Conservation (phyloP, 2,329 filamentous ascomycete species). For the Sclerotinia subarctica region DNA sequence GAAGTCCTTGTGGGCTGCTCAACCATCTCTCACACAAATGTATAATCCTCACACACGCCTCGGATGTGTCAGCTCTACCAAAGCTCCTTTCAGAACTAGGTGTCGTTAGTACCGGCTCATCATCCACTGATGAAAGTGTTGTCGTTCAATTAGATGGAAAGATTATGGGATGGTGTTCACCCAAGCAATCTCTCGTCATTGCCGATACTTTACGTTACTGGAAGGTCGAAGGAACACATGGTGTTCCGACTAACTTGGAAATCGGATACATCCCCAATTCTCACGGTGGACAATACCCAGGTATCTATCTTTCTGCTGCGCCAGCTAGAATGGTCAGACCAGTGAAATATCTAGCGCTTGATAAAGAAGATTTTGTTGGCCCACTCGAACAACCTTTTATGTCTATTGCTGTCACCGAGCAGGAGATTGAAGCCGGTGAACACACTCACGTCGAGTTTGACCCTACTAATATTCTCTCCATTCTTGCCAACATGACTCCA, state of each 20-base stretch:
- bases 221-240: constrained; percentile 86
- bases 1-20: constrained; percentile 86
- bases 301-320: constrained; percentile 88
- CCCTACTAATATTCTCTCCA: constrained; percentile 95
- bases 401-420: constrained; percentile 89
- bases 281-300: constrained; percentile 90
- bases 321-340: constrained; percentile 85
- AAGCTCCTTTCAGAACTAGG: constrained; percentile 75
- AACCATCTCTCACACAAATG: constrained; percentile 97
- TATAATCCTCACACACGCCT: constrained; percentile 72
- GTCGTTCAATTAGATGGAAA: constrained; percentile 87
- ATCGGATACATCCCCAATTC: constrained; percentile 89
- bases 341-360: constrained; percentile 85
- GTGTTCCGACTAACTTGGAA: constrained; percentile 79
- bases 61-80: constrained; percentile 74
- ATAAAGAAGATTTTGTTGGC: constrained; percentile 83
- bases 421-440: constrained; percentile 81
- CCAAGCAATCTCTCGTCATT: constrained; percentile 75
- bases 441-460: constrained; percentile 93
- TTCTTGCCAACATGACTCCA: constrained; percentile 96
- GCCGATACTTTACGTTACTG: constrained; percentile 86
- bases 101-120: constrained; percentile 70
- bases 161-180: constrained; percentile 86
- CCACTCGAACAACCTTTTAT: constrained; percentile 97
- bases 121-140: constrained; percentile 77